Conservation (phyloP, 2,329 filamentous ascomycete species). For the Helotiales sp. region DNA sequence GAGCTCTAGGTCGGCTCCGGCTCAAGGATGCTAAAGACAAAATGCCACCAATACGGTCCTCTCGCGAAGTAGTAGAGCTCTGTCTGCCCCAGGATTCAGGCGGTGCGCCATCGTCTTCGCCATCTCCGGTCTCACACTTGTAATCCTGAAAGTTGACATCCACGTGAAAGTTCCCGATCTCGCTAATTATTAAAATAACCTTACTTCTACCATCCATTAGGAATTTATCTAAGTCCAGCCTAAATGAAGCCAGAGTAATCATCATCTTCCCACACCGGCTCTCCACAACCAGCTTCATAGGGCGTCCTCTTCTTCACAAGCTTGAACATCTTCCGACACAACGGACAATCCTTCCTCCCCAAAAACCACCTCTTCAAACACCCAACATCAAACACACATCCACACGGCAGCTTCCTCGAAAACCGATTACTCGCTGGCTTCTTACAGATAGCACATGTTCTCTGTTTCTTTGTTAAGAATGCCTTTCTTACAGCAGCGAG, state of each 20-base stretch:
- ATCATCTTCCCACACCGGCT: background rate
- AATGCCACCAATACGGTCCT: background rate
- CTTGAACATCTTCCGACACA: background rate
- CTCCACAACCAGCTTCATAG: background rate
- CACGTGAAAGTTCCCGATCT: too few relatives aligned
- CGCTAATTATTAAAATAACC: too few relatives aligned
- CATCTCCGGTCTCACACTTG: background rate
- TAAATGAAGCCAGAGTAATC: background rate
- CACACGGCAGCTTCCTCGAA: slow-evolving; percentile 1
- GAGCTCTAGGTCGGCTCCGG: too few relatives aligned
- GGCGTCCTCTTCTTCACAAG: background rate
- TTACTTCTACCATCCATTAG: too few relatives aligned
- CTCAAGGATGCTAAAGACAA: background rate
- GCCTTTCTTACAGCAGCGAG: background rate
- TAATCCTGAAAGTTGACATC: background rate
- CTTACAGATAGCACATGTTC: background rate
- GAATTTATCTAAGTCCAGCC: too few relatives aligned
- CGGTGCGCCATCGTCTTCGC: background rate
- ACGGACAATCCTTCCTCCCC: slow-evolving; percentile 4
- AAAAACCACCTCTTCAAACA: slow-evolving; percentile 4
- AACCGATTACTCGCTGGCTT: background rate
- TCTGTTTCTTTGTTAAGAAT: background rate
- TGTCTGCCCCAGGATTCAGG: background rate
- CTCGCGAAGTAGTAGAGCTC: background rate
- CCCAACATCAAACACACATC: background rate